Conservation (phyloP, 1,284 basidiomycete genomes). For the Malassezia globosa region DNA sequence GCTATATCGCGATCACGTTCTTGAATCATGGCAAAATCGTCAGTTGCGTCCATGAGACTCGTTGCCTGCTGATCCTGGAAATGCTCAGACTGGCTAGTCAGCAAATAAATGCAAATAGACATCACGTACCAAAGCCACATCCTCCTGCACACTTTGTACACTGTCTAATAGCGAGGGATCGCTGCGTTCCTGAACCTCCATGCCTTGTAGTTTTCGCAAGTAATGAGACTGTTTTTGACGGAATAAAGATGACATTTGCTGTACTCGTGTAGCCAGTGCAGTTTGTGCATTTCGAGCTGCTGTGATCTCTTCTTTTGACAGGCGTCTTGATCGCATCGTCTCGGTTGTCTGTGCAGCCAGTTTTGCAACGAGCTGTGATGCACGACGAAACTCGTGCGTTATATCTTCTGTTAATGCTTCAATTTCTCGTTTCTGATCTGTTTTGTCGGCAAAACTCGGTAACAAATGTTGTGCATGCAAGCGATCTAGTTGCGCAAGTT, state of each 20-base stretch:
- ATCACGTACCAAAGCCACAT: conserved; percentile 33
- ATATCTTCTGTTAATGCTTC: conserved; percentile 74
- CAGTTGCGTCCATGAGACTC: neutral
- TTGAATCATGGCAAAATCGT: conserved; percentile 22
- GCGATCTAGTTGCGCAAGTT: conserved; percentile 64
- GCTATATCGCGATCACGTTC: conserved; percentile 61
- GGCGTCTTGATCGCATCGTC: conserved; percentile 35
- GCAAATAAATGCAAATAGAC: no score
- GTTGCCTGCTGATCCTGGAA: neutral
- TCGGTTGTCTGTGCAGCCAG: conserved; percentile 46
- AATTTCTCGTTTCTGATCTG: conserved; percentile 85
- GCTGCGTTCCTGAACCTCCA: conserved; percentile 29
- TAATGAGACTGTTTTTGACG: conserved; percentile 94
- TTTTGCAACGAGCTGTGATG: conserved; percentile 26
- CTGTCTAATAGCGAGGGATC: conserved; percentile 21
- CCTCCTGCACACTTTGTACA: conserved; percentile 33
- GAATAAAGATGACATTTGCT: conserved; percentile 83
- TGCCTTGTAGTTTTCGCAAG: conserved; percentile 71
- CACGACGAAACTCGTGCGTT: conserved; percentile 51
- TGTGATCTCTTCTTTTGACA: conserved; percentile 30
- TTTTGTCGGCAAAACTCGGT: conserved; percentile 88
- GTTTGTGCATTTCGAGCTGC: conserved; percentile 91
- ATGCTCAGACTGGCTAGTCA: neutral
- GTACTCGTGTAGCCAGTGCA: conserved; percentile 82
- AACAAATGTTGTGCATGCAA: conserved; percentile 89